Evolutionary conservation across 768 basidiomycete species (phyloP).

Genomic region (Termitomyces eurrhizus): DNA sequence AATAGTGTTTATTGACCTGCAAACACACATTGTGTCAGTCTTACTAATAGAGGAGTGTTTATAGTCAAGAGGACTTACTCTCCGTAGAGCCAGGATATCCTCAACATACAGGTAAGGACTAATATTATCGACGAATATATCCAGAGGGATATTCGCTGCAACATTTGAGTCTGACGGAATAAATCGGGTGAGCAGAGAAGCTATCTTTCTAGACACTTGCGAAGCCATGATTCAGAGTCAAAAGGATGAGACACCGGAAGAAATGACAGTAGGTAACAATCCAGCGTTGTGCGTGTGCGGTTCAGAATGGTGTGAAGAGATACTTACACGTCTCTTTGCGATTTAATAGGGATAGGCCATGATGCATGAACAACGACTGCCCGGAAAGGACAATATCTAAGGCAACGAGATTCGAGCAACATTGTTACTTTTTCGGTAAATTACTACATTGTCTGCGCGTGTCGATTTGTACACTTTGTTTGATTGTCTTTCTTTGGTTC

Average conservation of each 20-base stretch:
- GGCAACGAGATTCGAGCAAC: background rate
- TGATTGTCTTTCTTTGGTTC: background rate
- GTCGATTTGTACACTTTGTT: background rate
- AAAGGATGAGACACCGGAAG: background rate
- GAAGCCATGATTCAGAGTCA: background rate
- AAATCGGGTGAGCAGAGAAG: background rate
- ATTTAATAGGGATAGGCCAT: background rate
- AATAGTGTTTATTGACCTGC: conserved; percentile 58
- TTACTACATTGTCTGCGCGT: background rate
- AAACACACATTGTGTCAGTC: background rate
- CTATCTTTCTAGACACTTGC: background rate
- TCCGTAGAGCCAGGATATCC: conserved; percentile 43
- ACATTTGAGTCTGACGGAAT: background rate
- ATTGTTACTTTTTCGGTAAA: background rate
- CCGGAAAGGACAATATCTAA: background rate
- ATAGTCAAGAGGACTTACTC: conserved; percentile 26
- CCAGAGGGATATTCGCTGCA: background rate
- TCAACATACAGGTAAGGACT: conserved; percentile 40
- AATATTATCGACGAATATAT: conserved; percentile 37
- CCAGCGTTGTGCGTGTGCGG: background rate
- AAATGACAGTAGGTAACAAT: background rate
- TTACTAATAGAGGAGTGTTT: no score
- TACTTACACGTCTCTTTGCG: background rate
- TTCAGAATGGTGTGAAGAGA: background rate
- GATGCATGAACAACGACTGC: background rate